Conservation (phyloP, 441 rosid genomes). For the Syzygium malaccense region DNA sequence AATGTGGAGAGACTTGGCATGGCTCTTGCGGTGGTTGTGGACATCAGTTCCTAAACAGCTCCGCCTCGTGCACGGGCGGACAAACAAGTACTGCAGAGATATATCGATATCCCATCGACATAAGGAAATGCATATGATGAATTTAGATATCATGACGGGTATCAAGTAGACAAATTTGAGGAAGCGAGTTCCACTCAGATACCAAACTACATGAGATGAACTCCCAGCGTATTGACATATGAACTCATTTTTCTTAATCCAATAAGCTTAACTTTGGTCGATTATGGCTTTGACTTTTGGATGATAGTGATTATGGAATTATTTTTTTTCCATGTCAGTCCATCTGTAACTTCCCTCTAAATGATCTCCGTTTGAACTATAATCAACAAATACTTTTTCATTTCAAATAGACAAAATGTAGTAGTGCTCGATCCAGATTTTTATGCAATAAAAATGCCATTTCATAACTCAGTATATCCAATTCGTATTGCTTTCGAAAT, state of each 20-base stretch:
- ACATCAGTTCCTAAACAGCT: background rate
- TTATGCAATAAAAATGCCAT: too few relatives aligned
- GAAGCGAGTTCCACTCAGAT: background rate
- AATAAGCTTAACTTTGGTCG: fast-evolving
- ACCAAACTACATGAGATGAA: background rate
- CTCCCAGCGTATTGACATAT: background rate
- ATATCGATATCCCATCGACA: background rate
- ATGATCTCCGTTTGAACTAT: background rate
- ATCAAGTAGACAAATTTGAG: background rate
- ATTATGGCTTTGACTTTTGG: background rate
- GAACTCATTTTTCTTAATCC: background rate
- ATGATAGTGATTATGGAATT: background rate
- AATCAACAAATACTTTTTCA: too few relatives aligned
- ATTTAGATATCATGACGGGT: background rate
- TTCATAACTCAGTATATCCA: too few relatives aligned
- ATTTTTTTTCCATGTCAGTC: too few relatives aligned
- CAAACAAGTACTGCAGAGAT: background rate
- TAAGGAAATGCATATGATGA: background rate
- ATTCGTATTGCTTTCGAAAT: too few relatives aligned
- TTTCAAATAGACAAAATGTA: too few relatives aligned
- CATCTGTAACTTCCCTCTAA: background rate
- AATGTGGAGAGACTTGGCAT: background rate
- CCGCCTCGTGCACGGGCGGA: background rate
- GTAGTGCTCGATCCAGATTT: too few relatives aligned
- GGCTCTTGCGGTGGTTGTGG: background rate